Conservation (phyloP, 2,329 filamentous ascomycete genomes). For the Rugonectria rugulosa region DNA sequence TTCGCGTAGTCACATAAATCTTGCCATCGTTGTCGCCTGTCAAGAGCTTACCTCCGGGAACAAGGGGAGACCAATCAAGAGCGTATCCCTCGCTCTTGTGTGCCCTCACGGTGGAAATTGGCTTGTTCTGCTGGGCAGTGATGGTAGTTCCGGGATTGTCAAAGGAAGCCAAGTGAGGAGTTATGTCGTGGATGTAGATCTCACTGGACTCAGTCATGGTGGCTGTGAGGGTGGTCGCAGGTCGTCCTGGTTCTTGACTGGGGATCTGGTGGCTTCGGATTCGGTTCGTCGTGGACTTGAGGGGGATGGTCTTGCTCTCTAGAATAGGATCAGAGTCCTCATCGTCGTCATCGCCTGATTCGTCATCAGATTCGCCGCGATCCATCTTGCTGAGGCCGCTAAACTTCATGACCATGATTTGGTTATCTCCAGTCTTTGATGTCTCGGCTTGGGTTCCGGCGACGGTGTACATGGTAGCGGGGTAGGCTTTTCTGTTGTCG, state of each 20-base stretch:
- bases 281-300: constrained; percentile 89
- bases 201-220: constrained; percentile 91
- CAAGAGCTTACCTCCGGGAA: constrained; percentile 82
- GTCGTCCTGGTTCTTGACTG: constrained; percentile 71
- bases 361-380: constrained; percentile 70
- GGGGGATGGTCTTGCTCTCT: constrained; percentile 87
- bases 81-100: constrained; percentile 96
- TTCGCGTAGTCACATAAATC: constrained; percentile 88
- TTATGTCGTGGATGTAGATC: constrained; percentile 93
- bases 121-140: constrained; percentile 85
- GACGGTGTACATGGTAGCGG: constrained; percentile 93
- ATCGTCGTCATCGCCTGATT: constrained; percentile 76
- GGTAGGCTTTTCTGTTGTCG: constrained; percentile 90
- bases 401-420: constrained; percentile 95
- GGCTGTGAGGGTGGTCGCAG: constrained; percentile 85
- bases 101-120: constrained; percentile 83
- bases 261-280: constrained; percentile 87
- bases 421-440: constrained; percentile 80
- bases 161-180: constrained; percentile 86
- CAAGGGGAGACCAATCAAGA: constrained; percentile 88
- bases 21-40: constrained; percentile 91
- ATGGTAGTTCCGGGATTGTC: constrained; percentile 86
- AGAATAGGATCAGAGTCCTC: constrained; percentile 88
- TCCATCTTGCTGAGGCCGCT: constrained; percentile 92
- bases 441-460: constrained; percentile 91